Percentiles rank a stretch among this genome's conserved stretches.
phyloP scores from a whole-genome alignment of 768 basidiomycete species.

The Naganishia antarctica region DNA sequence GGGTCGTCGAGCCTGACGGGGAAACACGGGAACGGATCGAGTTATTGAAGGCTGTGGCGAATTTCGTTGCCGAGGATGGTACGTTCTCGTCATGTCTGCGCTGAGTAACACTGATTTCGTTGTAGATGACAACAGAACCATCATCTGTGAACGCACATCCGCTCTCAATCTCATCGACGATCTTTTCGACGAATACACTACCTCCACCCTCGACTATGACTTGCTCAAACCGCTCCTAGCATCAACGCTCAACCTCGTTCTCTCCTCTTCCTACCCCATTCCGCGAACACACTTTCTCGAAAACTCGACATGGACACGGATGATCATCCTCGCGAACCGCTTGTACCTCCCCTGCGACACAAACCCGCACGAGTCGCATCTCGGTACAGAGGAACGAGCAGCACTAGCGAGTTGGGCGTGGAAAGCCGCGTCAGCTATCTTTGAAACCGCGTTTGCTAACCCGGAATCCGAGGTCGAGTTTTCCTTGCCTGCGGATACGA shows the following conservation, averaged over 20 bases:
- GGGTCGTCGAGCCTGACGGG: background rate
- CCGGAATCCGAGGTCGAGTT: too few species aligned
- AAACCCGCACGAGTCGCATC: background rate
- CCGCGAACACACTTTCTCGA: background rate
- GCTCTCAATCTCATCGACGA: background rate
- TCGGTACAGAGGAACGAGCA: background rate
- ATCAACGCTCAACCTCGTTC: conserved; percentile 1
- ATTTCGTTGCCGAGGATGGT: conserved; percentile 12
- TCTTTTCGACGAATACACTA: background rate
- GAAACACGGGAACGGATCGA: background rate
- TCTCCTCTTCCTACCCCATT: background rate
- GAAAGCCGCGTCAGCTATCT: background rate
- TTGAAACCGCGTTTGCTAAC: background rate
- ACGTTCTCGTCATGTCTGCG: background rate
- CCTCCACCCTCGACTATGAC: background rate
- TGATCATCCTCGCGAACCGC: background rate
- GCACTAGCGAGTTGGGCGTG: conserved; percentile 3
- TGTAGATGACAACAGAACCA: background rate
- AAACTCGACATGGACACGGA: background rate
- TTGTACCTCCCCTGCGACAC: background rate
- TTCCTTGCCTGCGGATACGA: background rate
- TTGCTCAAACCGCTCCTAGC: background rate
- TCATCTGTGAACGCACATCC: background rate
- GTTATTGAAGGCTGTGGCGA: background rate
- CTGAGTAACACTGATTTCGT: background rate